phyloP scores from a whole-genome alignment of 1,139 yeast genomes.

The Kurtzmaniella quercitrusa region DNA sequence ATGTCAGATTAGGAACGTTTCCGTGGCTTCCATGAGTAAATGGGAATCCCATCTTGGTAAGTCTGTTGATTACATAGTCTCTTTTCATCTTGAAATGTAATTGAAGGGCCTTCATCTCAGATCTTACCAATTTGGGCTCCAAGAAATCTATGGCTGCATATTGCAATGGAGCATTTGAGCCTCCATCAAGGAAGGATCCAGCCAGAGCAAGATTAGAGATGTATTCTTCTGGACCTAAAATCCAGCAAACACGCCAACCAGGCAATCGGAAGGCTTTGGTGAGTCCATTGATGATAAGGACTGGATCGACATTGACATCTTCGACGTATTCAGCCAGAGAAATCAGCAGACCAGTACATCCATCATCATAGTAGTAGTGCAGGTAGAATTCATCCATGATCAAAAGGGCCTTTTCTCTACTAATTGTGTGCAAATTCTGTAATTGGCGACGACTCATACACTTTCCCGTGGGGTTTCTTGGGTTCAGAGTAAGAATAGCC shows the following conservation, averaged over 20 bases:
- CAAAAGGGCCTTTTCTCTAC: constrained; percentile 53
- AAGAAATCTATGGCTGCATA: constrained; percentile 58
- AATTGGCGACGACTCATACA: constrained; percentile 52
- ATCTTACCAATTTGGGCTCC: constrained; percentile 46
- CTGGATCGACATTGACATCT: constrained; percentile 61
- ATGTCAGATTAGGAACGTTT: constrained; percentile 57
- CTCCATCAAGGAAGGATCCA: constrained; percentile 65
- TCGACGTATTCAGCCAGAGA: constrained; percentile 53
- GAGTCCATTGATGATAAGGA: constrained; percentile 58
- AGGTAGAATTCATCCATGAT: constrained; percentile 70
- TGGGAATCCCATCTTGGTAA: constrained; percentile 53
- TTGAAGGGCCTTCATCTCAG: constrained; percentile 61
- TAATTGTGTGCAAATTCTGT: constrained; percentile 49
- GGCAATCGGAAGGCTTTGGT: constrained; percentile 66
- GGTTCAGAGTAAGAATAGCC: constrained; percentile 59
- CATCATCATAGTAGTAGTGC: constrained; percentile 59
- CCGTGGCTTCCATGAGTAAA: constrained; percentile 28
- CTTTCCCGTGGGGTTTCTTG: constrained; percentile 66
- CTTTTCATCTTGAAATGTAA: constrained; percentile 58
- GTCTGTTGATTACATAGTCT: constrained; percentile 52
- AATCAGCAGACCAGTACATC: constrained; percentile 53
- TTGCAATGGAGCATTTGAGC: constrained; percentile 63
- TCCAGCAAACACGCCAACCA: constrained; percentile 71
- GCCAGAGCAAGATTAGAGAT: constrained; percentile 57
- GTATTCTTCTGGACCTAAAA: constrained; percentile 63